Evolutionary conservation across 352 stramenopile species (phyloP), one percentile per base, ranked within the genome.

Genomic region (Blastocystis sp.): DNA sequence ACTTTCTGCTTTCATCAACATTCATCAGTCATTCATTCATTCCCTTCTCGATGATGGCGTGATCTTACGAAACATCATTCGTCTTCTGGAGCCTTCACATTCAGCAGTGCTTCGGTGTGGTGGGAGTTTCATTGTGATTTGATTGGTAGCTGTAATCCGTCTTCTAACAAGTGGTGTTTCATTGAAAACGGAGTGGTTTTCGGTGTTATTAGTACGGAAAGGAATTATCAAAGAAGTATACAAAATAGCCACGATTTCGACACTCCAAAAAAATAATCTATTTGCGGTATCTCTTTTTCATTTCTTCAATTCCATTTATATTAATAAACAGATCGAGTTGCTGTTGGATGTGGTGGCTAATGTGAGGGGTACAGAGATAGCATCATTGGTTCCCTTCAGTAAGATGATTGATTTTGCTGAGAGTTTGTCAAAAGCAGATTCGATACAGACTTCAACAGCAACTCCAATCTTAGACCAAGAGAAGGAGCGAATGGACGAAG

Each of bases 401-500:
- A 42, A 48, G 5, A 84, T 84, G 7, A 4, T 81, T 40, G 17
- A 30, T 27, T 13, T 27, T 33, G 44, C 30, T 37, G 53, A 51
- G 48, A 24, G 30, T 37, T 37, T 27, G 30, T 37, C 44, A 44
- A 51, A 44, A 48, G 1, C 24, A 6, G 40, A 75, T 27, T 53
- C 37, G 42, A 27, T 75, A 42, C 33, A 5, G 24, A 24, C 62
- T 15, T 48, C 48, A 11, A 17, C 48, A 19, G 17, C 19, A 44
- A 51, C 48, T 75, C 62, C 62, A 42, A 27, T 24, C 22, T 11
- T 75, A 75, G 62, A 75, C 15, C 62, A 44, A 75, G 24, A 53
- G 19, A 24, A 78, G 24, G 66, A 78, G n/a, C 33, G 44, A 57
- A n/a, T 54, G 37, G 66, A 78, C 22, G 66, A 78, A 42, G 66